Evolutionary conservation across 2,329 filamentous ascomycete species (phyloP).

Genomic region (Nemania sp.): DNA sequence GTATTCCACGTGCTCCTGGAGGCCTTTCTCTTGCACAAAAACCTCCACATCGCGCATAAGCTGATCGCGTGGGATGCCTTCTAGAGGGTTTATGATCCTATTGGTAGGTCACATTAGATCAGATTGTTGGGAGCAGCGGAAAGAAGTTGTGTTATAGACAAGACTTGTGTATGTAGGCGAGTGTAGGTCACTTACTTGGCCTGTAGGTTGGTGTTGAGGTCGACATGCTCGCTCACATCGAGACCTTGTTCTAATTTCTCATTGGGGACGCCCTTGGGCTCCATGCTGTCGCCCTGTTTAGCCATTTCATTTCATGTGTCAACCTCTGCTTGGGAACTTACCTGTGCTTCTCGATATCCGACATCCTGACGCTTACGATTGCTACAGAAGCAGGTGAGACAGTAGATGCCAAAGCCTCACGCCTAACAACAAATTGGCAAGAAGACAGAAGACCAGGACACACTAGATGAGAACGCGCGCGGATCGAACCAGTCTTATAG

Average conservation of each 20-base stretch:
- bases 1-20: constrained; percentile 68
- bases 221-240: constrained; percentile 50
- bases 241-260: constrained; percentile 47
- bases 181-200: constrained; percentile 54
- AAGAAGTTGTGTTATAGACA: not conserved
- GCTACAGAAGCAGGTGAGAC: constrained; percentile 14
- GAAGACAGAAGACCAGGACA: constrained; percentile 10
- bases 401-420: constrained; percentile 12
- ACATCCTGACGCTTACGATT: constrained; percentile 34
- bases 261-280: constrained; percentile 39
- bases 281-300: constrained; percentile 19
- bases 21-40: constrained; percentile 71
- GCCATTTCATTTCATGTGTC: not conserved
- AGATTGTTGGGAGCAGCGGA: not conserved
- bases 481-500: constrained; percentile 31
- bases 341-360: constrained; percentile 32
- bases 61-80: constrained; percentile 62
- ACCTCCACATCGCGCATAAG: constrained; percentile 67
- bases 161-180: not conserved
- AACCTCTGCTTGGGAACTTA: constrained; percentile 14
- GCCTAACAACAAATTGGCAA: constrained; percentile 17
- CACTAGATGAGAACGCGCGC: constrained; percentile 6
- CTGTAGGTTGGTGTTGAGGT: constrained; percentile 56
- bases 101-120: constrained; percentile 10
- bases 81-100: constrained; percentile 62